These are phyloP conservation scores for Arabidopsis arenosa DNA, from an alignment of 345 rosid genomes.

Conservation along the genomic window DNA sequence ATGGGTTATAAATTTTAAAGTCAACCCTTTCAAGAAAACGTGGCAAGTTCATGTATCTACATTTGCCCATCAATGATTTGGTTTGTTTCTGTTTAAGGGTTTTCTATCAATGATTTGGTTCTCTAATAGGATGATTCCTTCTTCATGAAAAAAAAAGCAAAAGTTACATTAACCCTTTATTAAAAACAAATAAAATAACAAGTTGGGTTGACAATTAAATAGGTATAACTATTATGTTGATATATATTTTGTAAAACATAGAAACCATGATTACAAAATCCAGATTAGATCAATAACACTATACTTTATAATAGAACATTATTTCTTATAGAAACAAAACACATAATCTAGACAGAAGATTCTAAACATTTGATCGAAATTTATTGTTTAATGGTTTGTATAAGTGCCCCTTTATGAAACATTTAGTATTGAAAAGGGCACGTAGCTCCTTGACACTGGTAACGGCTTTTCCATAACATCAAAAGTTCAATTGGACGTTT, in stretches of 20 bases:
- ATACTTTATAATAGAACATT: neutral
- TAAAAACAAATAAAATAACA: too few relatives aligned
- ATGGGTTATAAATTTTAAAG: too few relatives aligned
- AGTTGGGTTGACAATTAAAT: neutral
- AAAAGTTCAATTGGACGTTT: conserved; percentile 18
- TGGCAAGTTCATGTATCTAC: conserved; percentile 19
- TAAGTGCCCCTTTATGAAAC: neutral
- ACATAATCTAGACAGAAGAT: neutral
- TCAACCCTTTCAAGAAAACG: neutral
- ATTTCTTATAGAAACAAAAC: neutral
- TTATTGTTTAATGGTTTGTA: neutral
- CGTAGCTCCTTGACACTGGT: conserved; percentile 22
- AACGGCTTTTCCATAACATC: conserved; percentile 34
- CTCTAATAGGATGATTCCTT: conserved; percentile 1
- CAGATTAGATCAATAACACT: neutral
- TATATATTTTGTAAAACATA: neutral
- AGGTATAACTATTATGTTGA: neutral
- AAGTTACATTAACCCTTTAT: too few relatives aligned
- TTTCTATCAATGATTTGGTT: neutral
- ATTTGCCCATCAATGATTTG: conserved; percentile 21
- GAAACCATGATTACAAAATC: neutral
- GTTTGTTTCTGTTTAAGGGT: too few relatives aligned
- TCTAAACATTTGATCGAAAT: neutral
- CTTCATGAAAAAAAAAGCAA: neutral
- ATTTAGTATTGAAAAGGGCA: neutral